Evolutionary conservation across 805 yeast species (phyloP), one percentile per base, ranked within the genome.

Genomic region (Yamadazyma paraphyllophila): DNA sequence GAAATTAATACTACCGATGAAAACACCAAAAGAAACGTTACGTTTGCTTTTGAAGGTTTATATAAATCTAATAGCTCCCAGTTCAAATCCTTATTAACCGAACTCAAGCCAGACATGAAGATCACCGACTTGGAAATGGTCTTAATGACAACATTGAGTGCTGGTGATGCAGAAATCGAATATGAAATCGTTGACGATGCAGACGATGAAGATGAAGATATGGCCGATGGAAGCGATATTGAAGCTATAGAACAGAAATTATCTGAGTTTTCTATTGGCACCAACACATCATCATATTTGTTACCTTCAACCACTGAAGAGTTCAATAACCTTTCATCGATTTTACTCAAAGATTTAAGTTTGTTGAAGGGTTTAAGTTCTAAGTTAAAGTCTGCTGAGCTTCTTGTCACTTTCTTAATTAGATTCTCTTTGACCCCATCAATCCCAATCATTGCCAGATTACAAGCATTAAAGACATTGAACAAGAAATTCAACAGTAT

Each of bases 111-210:
- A 10, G 49, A 48, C 16, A 46, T 58, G 38, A 54, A 57, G 17
- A 38, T 71, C 20, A 50, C 60, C 14, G 74, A 68, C 17, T 63
- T 72, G 53, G 77, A 71, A 67, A 77, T 89, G 73, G 73, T 76
- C 44, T 66, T 88, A 38, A 86, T 88, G 65, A 75, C 85, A 1
- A 82, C 91, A 0, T 64, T 89, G 42, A 55, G 64, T 24, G 55
- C 53, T 10, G 20, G 26, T 12, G 68, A 63, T 17, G 57, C 66
- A 9, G 68, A 60, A 27, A 58, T 69, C 16, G 67, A 76, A 24
- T 66, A 67, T 1, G 56, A 60, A 17, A 51, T 54, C n/a, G 59
- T 49, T 13, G 62, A 57, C 8, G 59, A 54, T 8, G 56, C 36
- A 15, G 60, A 48, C 7, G 59, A 37, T 31, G 57, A 50, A n/a